Conservation (phyloP, 805 yeast species). For the Starmerella floris region DNA sequence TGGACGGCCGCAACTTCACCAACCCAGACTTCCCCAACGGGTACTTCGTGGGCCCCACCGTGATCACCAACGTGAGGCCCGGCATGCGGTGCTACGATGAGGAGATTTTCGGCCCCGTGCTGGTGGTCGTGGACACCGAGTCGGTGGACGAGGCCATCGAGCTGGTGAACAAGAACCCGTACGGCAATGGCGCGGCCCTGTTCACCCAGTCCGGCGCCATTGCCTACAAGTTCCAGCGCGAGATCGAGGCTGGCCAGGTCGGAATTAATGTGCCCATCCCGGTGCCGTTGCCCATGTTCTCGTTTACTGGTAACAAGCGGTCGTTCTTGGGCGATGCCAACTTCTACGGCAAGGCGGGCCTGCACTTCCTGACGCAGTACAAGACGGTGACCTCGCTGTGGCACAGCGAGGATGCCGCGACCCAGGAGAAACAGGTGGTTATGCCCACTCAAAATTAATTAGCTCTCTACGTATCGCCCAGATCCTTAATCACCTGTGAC, state of each 20-base stretch:
- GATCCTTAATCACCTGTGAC: too few species aligned
- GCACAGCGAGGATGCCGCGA: constrained; percentile 41
- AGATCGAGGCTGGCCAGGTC: constrained; percentile 62
- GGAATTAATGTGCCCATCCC: constrained; percentile 72
- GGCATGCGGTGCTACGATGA: constrained; percentile 62
- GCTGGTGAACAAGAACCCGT: constrained; percentile 45
- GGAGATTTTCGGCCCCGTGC: constrained; percentile 68
- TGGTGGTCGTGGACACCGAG: constrained; percentile 46
- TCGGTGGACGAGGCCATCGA: constrained; percentile 57
- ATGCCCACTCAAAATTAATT: constrained; percentile 49
- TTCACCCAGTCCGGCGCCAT: constrained; percentile 57
- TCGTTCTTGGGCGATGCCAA: constrained; percentile 68
- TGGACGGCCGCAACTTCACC: constrained; percentile 47
- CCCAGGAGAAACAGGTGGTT: constrained; percentile 42
- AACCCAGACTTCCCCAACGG: constrained; percentile 43
- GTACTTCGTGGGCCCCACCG: constrained; percentile 61
- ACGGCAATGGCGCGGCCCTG: constrained; percentile 61
- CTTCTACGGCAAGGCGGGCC: constrained; percentile 67
- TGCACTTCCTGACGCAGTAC: constrained; percentile 57
- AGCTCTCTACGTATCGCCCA: too few species aligned
- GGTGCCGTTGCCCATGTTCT: constrained; percentile 69
- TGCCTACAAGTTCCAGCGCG: constrained; percentile 57
- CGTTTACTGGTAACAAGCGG: constrained; percentile 64
- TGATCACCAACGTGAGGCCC: constrained; percentile 46
- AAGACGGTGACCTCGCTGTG: constrained; percentile 62